phyloP scores from a whole-genome alignment of 139 green algal genomes.

The Raphidocelis subcapitata region DNA sequence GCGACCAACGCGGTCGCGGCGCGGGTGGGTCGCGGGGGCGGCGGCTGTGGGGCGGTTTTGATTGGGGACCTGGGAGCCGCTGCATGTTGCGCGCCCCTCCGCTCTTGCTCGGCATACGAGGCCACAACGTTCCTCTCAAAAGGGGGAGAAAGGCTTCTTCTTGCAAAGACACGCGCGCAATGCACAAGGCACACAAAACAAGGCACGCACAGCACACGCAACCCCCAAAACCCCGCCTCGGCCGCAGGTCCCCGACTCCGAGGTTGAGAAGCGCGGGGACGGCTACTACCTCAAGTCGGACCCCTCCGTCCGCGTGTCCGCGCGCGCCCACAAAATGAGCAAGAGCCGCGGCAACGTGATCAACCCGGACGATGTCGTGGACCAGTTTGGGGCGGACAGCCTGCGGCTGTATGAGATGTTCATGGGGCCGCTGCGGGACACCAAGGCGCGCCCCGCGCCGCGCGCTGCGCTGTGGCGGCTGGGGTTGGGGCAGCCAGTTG shows the following conservation, averaged over 20 bases:
- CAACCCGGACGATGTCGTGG: conserved; percentile 97
- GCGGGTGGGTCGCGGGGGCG: not conserved
- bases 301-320: conserved; percentile 58
- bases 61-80: not conserved
- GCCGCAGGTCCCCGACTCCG: conserved; percentile 28
- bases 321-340: conserved; percentile 97
- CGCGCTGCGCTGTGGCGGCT: not conserved
- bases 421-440: conserved; percentile 95
- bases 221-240: too few species aligned
- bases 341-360: conserved; percentile 98
- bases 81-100: too few species aligned
- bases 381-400: conserved; percentile 90
- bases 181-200: too few species aligned
- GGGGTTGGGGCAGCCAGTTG: not conserved
- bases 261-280: conserved; percentile 44
- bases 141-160: too few species aligned
- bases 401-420: conserved; percentile 99
- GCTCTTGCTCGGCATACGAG: too few species aligned
- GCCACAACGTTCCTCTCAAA: too few species aligned
- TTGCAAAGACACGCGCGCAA: too few species aligned
- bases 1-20: too few species aligned
- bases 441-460: conserved; percentile 74
- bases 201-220: too few species aligned
- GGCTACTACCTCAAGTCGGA: conserved; percentile 65
- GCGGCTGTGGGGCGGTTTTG: not conserved